Evolutionary conservation across 306 rosid genomes (phyloP), one percentile per base, ranked within the genome.

Genomic region (Heteromeles arbutifolia): DNA sequence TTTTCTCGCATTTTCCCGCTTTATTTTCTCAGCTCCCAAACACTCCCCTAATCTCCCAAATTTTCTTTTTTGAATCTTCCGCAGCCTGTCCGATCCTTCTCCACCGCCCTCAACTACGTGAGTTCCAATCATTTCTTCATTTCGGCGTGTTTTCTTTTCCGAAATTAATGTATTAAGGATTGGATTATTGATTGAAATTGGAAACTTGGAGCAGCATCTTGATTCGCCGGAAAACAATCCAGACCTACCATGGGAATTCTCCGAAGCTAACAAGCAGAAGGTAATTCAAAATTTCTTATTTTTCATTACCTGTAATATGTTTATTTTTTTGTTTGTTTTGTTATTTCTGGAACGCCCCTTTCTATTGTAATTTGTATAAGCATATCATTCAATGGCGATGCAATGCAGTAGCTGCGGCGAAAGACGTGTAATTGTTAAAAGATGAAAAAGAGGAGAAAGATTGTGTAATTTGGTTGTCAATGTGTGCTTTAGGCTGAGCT

Each of bases 41-140:
- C 75, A 17, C 78, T 34, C 41, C 37, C 39, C 58, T 73, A 71
- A 59, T 73, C 65, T 74, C 22, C 4, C 31, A 11, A 76, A 32
- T 74, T 63, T 57, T 75, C 17, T 34, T 25, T 66, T 64, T 62
- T 0, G 31, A 25, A 31, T 64, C 61, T 77, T 57, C 11, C 59
- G 84, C 70, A 95, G 96, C 90, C 97, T 73, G 74, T 84, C 45
- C 92, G 96, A 82, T 85, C 85, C 74, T 88, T 95, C 76, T 95
- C 97, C 53, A 95, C 97, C 52, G 97, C 97, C 74, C 92, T 95
- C 11, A 95, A 95, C 78, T 92, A 90, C 70, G 99, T 95, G 79
- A 87, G 99, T 85, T 0, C 56, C 31, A 25, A n/a, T 56, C 17
- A 37, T 69, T 80, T 83, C 21, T 59, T 68, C 18, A 18, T 53